A percentile compares a stretch with the other conserved stretches of the same genome.
These are phyloP conservation scores for Phaeophleospora eucalypticola DNA, from an alignment of 2,329 filamentous ascomycete species.

Conservation along the genomic window DNA sequence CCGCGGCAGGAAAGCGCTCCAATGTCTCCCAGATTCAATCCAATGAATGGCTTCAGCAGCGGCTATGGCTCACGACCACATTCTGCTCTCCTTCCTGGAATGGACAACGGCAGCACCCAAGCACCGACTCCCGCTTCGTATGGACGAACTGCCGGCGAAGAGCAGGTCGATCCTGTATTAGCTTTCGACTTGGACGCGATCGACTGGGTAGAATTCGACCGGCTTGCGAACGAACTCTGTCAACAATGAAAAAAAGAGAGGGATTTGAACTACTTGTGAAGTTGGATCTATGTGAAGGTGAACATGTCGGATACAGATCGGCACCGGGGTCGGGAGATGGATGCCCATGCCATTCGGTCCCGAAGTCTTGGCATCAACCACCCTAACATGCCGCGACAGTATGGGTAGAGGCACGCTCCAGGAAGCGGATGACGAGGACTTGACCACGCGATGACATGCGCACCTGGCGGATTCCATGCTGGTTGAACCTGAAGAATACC, in stretches of 20 bases:
- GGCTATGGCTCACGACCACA: slow-evolving; percentile 9
- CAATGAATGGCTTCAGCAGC: slow-evolving; percentile 6
- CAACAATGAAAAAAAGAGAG: neutral
- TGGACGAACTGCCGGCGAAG: slow-evolving; percentile 7
- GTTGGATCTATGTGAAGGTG: neutral
- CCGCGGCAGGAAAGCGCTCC: slow-evolving; percentile 6
- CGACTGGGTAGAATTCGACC: slow-evolving; percentile 28
- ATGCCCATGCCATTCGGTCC: neutral
- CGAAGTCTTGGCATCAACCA: neutral
- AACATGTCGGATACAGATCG: neutral
- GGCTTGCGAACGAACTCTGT: slow-evolving; percentile 23
- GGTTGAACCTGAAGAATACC: too few relatives aligned
- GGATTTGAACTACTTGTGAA: neutral
- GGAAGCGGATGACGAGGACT: too few relatives aligned
- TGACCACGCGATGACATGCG: too few relatives aligned
- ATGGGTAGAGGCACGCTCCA: too few relatives aligned
- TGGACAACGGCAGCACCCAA: slow-evolving; percentile 9
- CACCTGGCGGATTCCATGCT: too few relatives aligned
- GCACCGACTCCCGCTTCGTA: slow-evolving; percentile 10
- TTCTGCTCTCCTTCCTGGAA: slow-evolving; percentile 10
- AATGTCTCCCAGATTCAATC: slow-evolving; percentile 4
- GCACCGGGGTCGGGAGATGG: neutral
- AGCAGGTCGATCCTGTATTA: slow-evolving; percentile 14
- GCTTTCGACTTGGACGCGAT: slow-evolving; percentile 24
- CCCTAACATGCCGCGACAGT: too few relatives aligned